Conservation (phyloP, 768 basidiomycete genomes). For the Cystoderma amianthinum region DNA sequence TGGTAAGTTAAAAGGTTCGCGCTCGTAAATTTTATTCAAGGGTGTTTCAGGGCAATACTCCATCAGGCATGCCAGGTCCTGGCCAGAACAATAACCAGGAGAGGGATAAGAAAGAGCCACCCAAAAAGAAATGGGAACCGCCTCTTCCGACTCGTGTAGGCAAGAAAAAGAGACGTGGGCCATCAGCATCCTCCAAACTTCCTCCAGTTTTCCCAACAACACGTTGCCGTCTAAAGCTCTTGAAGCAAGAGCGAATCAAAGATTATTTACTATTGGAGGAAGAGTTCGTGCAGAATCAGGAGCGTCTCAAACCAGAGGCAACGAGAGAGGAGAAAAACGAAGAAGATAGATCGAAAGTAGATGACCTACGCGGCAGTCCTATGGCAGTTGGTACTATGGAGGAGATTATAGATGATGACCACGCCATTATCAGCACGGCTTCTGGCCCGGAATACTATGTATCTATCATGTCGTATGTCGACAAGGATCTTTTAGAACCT, state of each 20-base stretch:
- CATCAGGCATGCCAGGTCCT: constrained; percentile 49
- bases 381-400: constrained; percentile 99
- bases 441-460: constrained; percentile 97
- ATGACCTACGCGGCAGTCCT: constrained; percentile 89
- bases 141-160: constrained; percentile 95
- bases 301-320: constrained; percentile 80
- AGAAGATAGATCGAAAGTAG: constrained; percentile 89
- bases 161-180: constrained; percentile 95
- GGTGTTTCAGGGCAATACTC: constrained; percentile 57
- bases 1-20: constrained; percentile 15
- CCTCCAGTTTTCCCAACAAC: constrained; percentile 92
- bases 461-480: constrained; percentile 95
- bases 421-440: constrained; percentile 95
- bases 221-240: constrained; percentile 88
- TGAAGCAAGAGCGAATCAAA: constrained; percentile 97
- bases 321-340: constrained; percentile 93
- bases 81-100: constrained; percentile 25
- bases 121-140: constrained; percentile 97
- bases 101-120: constrained; percentile 46
- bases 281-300: constrained; percentile 91
- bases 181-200: constrained; percentile 83
- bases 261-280: constrained; percentile 95
- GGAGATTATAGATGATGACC: constrained; percentile 97
- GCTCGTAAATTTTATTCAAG: background rate
- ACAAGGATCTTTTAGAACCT: constrained; percentile 96